Base-by-base conservation (phyloP, 495 filamentous ascomycete species). In the Neurospora africana region DNA sequence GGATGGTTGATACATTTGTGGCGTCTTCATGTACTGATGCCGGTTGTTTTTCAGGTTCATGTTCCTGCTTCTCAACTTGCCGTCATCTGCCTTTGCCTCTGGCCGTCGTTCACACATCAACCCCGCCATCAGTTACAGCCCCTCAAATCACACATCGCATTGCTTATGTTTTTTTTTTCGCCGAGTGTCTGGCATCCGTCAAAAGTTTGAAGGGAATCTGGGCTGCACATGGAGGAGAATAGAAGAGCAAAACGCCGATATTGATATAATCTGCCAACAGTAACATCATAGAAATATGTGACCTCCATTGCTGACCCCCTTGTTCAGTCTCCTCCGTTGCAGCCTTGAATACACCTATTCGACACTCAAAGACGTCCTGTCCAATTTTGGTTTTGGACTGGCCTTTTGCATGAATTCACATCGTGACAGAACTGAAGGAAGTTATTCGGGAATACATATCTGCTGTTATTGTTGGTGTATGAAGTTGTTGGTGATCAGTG, bases 131-230 rank as follows among this genome's bases (percentile, higher is more conserved):
- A 6, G 2, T 17, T 61, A 8, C 23, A 33, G 0, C 1, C 8
- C 0, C 15, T 1, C 27, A 33, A 4, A 1, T 9, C 13, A 19
- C 15, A 17, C 3, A 2, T 33, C 6, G 53, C 2, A 19, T 27
- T 27, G 2, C 2, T 2, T 27, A 19, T 4, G 2, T 30, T 1
- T 0, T 4, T 19, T 0, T 4, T 19, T 8, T 33, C 0, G 3
- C 5, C 27, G 53, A 33, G 53, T 61, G 53, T 65, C 53, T 33
- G 27, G 15, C 1, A 65, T 3, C 1, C 7, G 13, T 10, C 41
- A 15, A 0, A 58, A 27, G n/a, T 1, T 27, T 2, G 44, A 4
- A 27, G 5, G 21, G 4, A 6, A 15, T 15, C 10, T 53, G 11
- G 5, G 0, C 47, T 6, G 21, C 0, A 58, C 44, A 53, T 23